These are phyloP conservation scores for Diplodia seriata DNA, from an alignment of 2,329 filamentous ascomycete genomes.

Conservation along the genomic window DNA sequence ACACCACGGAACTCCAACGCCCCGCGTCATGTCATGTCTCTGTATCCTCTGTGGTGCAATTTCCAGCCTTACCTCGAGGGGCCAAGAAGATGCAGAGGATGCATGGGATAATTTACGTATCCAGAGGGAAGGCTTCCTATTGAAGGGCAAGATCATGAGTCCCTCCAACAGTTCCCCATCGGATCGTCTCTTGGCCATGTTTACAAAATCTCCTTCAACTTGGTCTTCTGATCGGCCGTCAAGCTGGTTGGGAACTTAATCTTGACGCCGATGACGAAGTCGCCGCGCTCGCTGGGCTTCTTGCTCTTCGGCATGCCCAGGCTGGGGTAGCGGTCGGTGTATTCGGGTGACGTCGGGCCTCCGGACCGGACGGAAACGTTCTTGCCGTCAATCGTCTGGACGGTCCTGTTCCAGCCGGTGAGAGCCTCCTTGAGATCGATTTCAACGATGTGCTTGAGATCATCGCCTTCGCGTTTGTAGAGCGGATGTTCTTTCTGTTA, in stretches of 20 bases:
- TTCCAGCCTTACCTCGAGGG: not conserved
- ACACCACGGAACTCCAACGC: conserved; percentile 14
- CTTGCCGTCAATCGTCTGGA: conserved; percentile 91
- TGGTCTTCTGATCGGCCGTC: conserved; percentile 78
- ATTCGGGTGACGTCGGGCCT: conserved; percentile 85
- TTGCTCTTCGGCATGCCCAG: conserved; percentile 96
- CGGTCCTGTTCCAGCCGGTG: conserved; percentile 90
- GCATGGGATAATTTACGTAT: not conserved
- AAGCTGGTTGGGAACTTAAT: conserved; percentile 88
- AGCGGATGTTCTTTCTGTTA: conserved; percentile 82
- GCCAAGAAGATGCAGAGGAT: not conserved
- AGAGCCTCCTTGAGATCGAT: conserved; percentile 91
- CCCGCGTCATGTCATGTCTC: conserved; percentile 20
- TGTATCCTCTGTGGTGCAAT: conserved; percentile 7
- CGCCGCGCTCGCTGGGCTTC: conserved; percentile 81
- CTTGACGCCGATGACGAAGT: conserved; percentile 88
- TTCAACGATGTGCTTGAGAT: conserved; percentile 79
- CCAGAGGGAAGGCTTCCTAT: not conserved
- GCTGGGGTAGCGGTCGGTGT: conserved; percentile 79
- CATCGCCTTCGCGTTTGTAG: conserved; percentile 86
- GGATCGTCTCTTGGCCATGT: not conserved
- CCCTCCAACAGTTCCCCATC: not conserved
- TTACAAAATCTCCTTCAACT: conserved; percentile 78
- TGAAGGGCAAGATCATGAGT: conserved; percentile 17
- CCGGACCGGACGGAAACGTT: conserved; percentile 79